Conservation (phyloP, 1,284 basidiomycete species). For the Ustilago tritici region DNA sequence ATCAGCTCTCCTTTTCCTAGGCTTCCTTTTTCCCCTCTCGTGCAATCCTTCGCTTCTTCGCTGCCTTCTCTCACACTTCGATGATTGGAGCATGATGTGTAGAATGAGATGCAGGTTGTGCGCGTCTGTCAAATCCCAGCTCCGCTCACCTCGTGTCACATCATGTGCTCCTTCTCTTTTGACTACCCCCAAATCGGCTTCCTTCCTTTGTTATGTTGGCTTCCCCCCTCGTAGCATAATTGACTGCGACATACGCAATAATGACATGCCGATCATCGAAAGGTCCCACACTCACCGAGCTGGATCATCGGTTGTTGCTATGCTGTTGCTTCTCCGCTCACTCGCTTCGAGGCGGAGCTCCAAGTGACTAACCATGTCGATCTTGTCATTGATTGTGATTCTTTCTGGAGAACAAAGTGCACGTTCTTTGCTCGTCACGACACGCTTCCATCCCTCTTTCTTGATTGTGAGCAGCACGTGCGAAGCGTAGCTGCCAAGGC, state of each 20-base stretch:
- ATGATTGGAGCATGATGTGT: background rate
- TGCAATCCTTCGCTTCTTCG: background rate
- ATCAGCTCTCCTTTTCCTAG: background rate
- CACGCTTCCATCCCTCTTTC: background rate
- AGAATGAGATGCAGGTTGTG: constrained; percentile 6
- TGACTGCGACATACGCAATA: background rate
- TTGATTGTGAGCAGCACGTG: background rate
- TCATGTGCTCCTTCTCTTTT: background rate
- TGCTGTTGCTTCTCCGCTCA: background rate
- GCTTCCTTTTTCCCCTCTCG: background rate
- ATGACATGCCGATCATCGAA: constrained; percentile 4
- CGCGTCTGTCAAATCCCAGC: background rate
- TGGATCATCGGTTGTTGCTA: background rate
- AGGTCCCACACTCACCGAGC: constrained; percentile 16
- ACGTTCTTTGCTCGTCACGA: background rate
- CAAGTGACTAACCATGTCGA: background rate
- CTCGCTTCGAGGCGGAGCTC: background rate
- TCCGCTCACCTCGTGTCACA: constrained; percentile 7
- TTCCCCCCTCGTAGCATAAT: background rate
- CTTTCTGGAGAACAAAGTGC: background rate
- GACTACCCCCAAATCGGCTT: too few relatives aligned
- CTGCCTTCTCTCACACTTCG: too few relatives aligned
- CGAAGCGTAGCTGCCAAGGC: constrained; percentile 5
- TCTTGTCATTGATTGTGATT: constrained; percentile 1
- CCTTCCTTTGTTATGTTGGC: too few relatives aligned